Base-by-base conservation (phyloP, 768 basidiomycete genomes). In the Pleurotus djamor region DNA sequence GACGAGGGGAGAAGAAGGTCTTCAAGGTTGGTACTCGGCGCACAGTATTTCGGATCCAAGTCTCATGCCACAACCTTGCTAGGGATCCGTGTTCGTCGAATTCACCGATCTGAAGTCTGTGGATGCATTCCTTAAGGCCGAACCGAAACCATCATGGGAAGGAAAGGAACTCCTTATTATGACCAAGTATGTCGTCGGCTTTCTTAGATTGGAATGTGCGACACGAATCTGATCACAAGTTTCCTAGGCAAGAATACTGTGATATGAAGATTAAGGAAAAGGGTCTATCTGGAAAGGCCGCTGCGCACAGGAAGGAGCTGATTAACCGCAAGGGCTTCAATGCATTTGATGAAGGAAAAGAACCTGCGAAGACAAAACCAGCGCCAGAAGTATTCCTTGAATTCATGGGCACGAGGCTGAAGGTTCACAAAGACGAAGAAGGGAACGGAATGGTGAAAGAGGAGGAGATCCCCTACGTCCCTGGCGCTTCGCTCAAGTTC, bases 241-340 rank as follows among this genome's bases (percentile, higher is more conserved):
- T 34, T 13, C 48, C 34, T 62, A 94, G 92, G 68, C 87, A 87
- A 63, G 91, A 79, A 6, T 97, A 97, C 71, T 94, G 94, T 66
- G 86, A 93, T 64, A 95, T 95, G 94, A 98, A 97, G 76, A 91
- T 95, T 72, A 89, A 92, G 71, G 92, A 96, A 74, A 95, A 97
- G 73, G 94, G 93, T 8, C 81, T 97, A 48, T 85, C 81, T 1
- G 90, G 89, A 32, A 91, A 85, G 65, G 82, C 84, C 13, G 88
- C 89, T 12, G 76, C 77, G 47, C 73, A 83, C 62, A 82, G 85
- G 62, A 83, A 81, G 61, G 84, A 88, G 45, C 69, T 70, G 48
- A 81, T 87, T 54, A 76, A 75, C 43, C 73, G 73, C 16, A 74
- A 74, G 9, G 87, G 87, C 9, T 94, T 94, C 74, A 88, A 94